Percentiles rank a stretch among this genome's conserved stretches.
Evolutionary conservation across 345 rosid species (phyloP).

Genomic region (Erysimum cheiranthoides): DNA sequence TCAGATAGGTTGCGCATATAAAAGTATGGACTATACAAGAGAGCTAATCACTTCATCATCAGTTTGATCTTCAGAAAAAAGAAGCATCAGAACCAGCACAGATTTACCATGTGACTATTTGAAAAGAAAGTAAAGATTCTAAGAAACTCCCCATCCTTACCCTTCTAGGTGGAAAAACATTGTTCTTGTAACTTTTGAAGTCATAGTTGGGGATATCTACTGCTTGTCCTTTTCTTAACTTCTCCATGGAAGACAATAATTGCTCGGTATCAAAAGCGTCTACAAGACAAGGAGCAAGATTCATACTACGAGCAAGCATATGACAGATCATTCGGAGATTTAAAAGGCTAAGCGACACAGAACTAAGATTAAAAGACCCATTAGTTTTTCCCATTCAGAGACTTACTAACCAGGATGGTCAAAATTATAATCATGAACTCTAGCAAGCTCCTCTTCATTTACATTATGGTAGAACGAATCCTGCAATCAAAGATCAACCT

Average conservation of each 20-base stretch:
- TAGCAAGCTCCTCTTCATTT: slow-evolving; percentile 74
- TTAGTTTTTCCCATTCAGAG: not conserved
- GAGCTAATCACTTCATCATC: not conserved
- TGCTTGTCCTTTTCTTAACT: slow-evolving; percentile 79
- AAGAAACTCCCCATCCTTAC: slow-evolving; percentile 40
- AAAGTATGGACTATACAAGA: not conserved
- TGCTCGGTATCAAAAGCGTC: slow-evolving; percentile 92
- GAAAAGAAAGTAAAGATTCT: not conserved
- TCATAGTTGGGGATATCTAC: slow-evolving; percentile 92
- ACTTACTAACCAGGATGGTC: slow-evolving; percentile 91
- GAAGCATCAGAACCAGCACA: not conserved
- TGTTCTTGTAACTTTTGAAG: slow-evolving; percentile 83
- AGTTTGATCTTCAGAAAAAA: not conserved
- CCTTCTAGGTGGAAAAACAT: slow-evolving; percentile 61
- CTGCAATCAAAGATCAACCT: slow-evolving; percentile 46
- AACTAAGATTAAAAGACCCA: not conserved
- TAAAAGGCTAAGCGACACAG: slow-evolving; percentile 11
- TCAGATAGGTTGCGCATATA: not conserved
- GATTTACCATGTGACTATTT: not conserved
- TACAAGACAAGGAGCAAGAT: slow-evolving; percentile 44
- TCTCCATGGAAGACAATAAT: slow-evolving; percentile 75
- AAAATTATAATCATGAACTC: slow-evolving; percentile 92
- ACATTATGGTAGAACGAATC: slow-evolving; percentile 95
- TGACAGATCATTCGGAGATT: not conserved
- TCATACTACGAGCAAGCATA: not conserved